Conservation (phyloP, 768 basidiomycete genomes). For the Kwoniella newhampshirensis region DNA sequence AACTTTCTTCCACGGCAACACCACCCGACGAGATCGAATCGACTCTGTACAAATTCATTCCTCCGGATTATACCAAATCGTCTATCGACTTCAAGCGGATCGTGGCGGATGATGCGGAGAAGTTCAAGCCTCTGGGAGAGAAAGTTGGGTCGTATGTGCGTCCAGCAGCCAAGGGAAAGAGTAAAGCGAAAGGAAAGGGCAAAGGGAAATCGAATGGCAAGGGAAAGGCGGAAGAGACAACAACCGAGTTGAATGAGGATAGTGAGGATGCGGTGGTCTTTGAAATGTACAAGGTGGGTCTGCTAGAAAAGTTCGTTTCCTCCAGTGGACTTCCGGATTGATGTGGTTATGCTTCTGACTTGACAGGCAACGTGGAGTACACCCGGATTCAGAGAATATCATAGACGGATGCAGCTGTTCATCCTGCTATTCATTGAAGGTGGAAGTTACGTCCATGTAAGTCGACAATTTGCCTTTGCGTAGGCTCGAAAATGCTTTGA, state of each 20-base stretch:
- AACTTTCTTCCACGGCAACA: slow-evolving; percentile 61
- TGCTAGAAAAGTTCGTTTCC: background rate
- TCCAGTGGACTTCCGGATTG: background rate
- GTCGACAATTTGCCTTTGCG: slow-evolving; percentile 12
- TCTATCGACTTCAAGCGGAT: slow-evolving; percentile 66
- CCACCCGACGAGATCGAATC: slow-evolving; percentile 81
- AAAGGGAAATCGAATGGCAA: slow-evolving; percentile 58
- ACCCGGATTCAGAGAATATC: slow-evolving; percentile 85
- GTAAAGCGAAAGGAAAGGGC: slow-evolving; percentile 58
- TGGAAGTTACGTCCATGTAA: slow-evolving; percentile 78
- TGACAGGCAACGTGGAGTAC: slow-evolving; percentile 76
- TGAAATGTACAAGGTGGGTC: slow-evolving; percentile 87
- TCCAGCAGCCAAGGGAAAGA: slow-evolving; percentile 53
- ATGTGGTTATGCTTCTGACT: background rate
- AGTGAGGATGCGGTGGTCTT: slow-evolving; percentile 68
- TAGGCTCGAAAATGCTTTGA: no score
- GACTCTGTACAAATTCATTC: slow-evolving; percentile 72
- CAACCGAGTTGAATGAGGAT: slow-evolving; percentile 55
- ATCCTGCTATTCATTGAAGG: slow-evolving; percentile 93
- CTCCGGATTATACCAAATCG: slow-evolving; percentile 70
- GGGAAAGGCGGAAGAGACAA: background rate
- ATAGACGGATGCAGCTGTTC: slow-evolving; percentile 88
- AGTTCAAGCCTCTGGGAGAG: slow-evolving; percentile 75
- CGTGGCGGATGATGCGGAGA: slow-evolving; percentile 73
- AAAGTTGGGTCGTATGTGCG: slow-evolving; percentile 75